Conservation (phyloP, 176 grass and related monocot species). For the Saccharum spontaneum region DNA sequence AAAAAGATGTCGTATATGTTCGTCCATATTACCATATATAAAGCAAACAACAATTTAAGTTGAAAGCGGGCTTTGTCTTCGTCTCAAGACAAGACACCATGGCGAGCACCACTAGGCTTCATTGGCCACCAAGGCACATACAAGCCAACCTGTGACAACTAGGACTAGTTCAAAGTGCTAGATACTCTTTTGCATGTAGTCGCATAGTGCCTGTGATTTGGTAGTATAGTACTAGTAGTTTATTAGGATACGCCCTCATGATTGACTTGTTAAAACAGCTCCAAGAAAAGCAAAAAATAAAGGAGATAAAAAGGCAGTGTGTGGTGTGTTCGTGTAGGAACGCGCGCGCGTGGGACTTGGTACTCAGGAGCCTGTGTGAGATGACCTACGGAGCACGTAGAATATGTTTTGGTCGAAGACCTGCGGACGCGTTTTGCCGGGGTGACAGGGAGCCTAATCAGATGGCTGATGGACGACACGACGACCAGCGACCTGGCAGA, state of each 20-base stretch:
- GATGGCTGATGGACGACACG: background rate
- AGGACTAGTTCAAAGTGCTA: constrained; percentile 15
- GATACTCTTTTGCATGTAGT: background rate
- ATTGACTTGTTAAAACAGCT: constrained; percentile 22
- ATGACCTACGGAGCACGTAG: constrained; percentile 10
- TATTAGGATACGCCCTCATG: background rate
- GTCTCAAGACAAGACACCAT: background rate
- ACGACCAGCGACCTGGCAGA: background rate
- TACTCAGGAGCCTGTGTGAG: background rate
- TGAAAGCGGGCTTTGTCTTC: background rate
- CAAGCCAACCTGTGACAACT: background rate
- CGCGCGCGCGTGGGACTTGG: background rate
- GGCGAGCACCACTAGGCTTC: background rate
- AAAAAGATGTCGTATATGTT: background rate
- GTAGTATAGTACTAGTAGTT: background rate
- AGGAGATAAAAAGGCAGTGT: background rate
- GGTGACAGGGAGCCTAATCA: background rate
- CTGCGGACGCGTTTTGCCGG: constrained; percentile 33
- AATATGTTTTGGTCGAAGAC: background rate
- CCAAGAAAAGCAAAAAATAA: background rate
- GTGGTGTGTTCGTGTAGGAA: constrained; percentile 10
- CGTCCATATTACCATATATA: background rate
- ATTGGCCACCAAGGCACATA: background rate
- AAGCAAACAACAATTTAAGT: too few relatives aligned
- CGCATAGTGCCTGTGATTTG: background rate